Evolutionary conservation across 2,329 filamentous ascomycete genomes (phyloP), one percentile per base, ranked within the genome.

Genomic region (Fusarium cyanostomum): DNA sequence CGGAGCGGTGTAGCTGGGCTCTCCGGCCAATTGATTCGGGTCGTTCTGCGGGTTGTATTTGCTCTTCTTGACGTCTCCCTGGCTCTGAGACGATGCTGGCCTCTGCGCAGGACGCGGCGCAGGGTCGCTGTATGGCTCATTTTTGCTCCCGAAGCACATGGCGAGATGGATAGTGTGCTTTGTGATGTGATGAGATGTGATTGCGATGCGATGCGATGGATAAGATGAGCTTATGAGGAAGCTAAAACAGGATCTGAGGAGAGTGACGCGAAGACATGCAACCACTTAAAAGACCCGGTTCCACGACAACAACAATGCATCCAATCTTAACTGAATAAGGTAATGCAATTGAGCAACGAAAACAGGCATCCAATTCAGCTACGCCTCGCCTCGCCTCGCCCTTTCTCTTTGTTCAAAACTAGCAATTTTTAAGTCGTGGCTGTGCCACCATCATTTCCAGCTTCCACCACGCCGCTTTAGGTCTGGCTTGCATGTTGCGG

Each of bases 121-220:
- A 16, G 75, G 76, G 27, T 78, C 78, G 56, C 77, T 70, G 30
- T 73, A 70, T 45, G 71, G 67, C 44, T 78, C 76, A 54, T 80
- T 75, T 45, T 79, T 81, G 63, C 74, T 74, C 39, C 81, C 80
- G 65, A 84, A 84, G 71, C 82, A 85, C 82, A 85, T 84, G 42
- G 33, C 57, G 56, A 54, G 37, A 13, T 30, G 35, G 16, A 21
- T 21, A 34, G 24, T 38, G 27, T 30, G 35, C n/a, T n/a, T n/a
- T n/a, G n/a, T n/a, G 31, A 26, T 35, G 26, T 44, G 48, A 28
- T 51, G 24, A 34, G 44, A 48, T 46, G 48, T 27, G 18, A 33
- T 38, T 13, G 13, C 8, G 16, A 37, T 24, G 13, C 34, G 33
- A 15, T 43, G 21, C 21, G 46, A 49, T 26, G 26, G 44, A 41